Conservation (phyloP, 108 stramenopile species). For the Epipyxis sp. region DNA sequence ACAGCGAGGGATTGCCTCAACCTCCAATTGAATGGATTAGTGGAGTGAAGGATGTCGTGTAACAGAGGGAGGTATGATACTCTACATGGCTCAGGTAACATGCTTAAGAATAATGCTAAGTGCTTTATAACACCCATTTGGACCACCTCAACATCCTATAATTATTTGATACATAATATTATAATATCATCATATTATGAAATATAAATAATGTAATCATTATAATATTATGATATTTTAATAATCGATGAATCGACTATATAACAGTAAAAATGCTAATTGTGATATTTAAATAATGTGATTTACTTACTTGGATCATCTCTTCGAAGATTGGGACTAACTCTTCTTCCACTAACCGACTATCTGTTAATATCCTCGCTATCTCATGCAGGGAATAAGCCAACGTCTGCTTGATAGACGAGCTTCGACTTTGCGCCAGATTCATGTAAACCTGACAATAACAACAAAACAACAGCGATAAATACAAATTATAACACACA, state of each 20-base stretch:
- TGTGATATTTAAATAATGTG: too few species aligned
- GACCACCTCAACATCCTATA: conserved; percentile 91
- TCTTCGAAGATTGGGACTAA: conserved; percentile 74
- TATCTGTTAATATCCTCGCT: conserved; percentile 72
- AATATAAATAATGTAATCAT: conserved; percentile 9
- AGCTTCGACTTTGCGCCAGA: conserved; percentile 8
- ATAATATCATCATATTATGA: too few species aligned
- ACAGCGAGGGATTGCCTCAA: conserved; percentile 78
- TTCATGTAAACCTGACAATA: conserved; percentile 19
- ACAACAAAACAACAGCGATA: background rate
- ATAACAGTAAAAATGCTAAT: conserved; percentile 7
- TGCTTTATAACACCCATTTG: conserved; percentile 69
- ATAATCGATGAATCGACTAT: conserved; percentile 7
- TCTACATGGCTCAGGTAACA: background rate
- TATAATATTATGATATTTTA: too few species aligned
- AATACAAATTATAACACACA: too few species aligned
- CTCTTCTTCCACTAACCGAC: conserved; percentile 50
- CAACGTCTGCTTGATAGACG: conserved; percentile 49
- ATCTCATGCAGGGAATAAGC: conserved; percentile 88
- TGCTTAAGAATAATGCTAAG: background rate
- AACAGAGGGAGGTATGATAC: conserved; percentile 21
- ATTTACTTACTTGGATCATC: conserved; percentile 82
- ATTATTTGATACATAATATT: too few species aligned
- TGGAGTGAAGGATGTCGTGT: conserved; percentile 45
- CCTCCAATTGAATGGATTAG: conserved; percentile 79